Base-by-base conservation (phyloP, 495 filamentous ascomycete genomes). In the Penicillium flavigenum region DNA sequence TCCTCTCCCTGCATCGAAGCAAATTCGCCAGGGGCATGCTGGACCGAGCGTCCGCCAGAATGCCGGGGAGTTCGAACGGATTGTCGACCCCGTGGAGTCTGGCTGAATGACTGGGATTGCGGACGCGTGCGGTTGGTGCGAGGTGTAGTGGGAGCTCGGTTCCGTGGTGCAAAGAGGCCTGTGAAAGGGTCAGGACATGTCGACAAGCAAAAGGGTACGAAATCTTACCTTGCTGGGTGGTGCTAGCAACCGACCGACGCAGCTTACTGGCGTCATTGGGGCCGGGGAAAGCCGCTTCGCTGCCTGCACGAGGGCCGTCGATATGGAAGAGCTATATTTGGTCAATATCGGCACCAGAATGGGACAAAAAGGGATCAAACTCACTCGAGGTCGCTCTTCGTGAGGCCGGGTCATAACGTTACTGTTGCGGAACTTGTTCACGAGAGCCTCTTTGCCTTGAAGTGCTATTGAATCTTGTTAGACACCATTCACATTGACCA, bases 341-440 rank as follows among this genome's bases (percentile, higher is more conserved):
- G 55, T 43, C 27, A 20, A 32, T 14, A 59, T 61, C 39, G 57
- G 45, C 45, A 29, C 36, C 3, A 12, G 8, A 26, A 20, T 29
- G 19, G 0, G 42, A 51, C 10, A 54, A 3, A 1, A 20, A 17
- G 10, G 20, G 38, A 3, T 31, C 10, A 41, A 16, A 59, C 65
- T 61, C 71, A 92, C 90, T 79, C 94, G 95, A 3, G 93, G 93
- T 10, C 92, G 88, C 66, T 88, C 93, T 20, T 86, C 85, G 5
- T 83, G 77, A 42, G 86, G 80, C 72, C 97, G 91, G 11, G 91
- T 75, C 89, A 97, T 97, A 14, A 98, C 91, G 5, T 89, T 90
- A 51, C 91, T 96, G 73, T 98, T 98, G 20, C 93, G 87, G 72
- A 98, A 98, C 62, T 97, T 96, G 65, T 94, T 87, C 32, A 96